Percentiles rank a stretch among this genome's conserved stretches.
phyloP scores from a whole-genome alignment of 2,329 filamentous ascomycete genomes.

The Colletotrichum sp. region DNA sequence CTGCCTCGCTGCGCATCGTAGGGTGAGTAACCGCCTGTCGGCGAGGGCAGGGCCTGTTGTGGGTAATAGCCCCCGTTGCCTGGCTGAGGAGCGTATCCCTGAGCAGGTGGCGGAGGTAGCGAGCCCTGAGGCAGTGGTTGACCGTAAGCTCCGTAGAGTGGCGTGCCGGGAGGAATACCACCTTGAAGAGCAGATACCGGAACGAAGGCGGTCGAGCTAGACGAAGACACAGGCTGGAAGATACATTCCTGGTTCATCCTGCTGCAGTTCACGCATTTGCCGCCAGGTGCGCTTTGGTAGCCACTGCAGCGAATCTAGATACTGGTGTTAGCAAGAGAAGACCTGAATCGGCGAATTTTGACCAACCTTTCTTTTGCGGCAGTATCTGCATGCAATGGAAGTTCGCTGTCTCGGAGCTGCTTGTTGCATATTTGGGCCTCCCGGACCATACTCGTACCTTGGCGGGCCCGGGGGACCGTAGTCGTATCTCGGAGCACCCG shows the following conservation, averaged over 20 bases:
- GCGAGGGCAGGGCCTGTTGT: conserved; percentile 43
- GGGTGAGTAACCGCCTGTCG: conserved; percentile 46
- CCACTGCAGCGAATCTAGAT: conserved; percentile 64
- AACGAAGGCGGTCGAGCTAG: conserved; percentile 62
- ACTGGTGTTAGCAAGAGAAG: background rate
- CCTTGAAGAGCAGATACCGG: conserved; percentile 63
- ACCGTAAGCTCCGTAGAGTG: conserved; percentile 62
- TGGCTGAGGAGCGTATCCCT: conserved; percentile 11
- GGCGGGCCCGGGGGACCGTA: conserved; percentile 24
- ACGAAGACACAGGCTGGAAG: conserved; percentile 63
- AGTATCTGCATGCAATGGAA: conserved; percentile 65
- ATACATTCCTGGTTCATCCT: conserved; percentile 67
- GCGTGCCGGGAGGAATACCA: conserved; percentile 61
- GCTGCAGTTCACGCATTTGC: conserved; percentile 65
- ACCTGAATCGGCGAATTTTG: background rate
- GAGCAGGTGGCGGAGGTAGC: conserved; percentile 5
- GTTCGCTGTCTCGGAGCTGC: conserved; percentile 63
- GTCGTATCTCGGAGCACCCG: conserved; percentile 19
- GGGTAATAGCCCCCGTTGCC: conserved; percentile 42
- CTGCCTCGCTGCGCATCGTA: conserved; percentile 39
- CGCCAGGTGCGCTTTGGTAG: conserved; percentile 62
- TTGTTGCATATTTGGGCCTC: conserved; percentile 46
- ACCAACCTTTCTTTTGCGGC: conserved; percentile 63
- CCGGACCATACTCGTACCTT: conserved; percentile 35
- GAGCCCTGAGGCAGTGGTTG: conserved; percentile 49